Evolutionary conservation across 177 flowering plant species (phyloP).

Genomic region (Vitis hybrid): DNA sequence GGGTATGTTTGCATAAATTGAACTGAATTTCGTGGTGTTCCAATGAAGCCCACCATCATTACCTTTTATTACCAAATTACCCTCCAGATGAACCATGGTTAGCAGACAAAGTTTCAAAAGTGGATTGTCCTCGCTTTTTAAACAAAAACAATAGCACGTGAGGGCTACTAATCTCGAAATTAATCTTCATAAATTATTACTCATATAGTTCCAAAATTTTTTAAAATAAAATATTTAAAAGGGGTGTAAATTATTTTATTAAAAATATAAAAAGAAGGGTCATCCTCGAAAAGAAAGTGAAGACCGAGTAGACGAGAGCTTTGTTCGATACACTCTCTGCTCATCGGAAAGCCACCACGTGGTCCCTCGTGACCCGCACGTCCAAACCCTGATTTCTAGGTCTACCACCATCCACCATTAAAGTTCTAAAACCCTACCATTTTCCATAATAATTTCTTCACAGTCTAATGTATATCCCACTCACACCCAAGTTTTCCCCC

Average conservation of each 20-base stretch:
- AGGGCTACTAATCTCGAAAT: conserved; percentile 8
- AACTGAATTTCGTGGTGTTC: too few species aligned
- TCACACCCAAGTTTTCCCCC: too few species aligned
- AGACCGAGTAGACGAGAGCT: not conserved
- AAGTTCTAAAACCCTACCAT: not conserved
- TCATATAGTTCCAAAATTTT: conserved; percentile 10
- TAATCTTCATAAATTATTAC: not conserved
- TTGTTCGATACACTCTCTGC: conserved; percentile 22
- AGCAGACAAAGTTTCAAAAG: not conserved
- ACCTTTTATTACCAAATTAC: too few species aligned
- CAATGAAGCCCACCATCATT: too few species aligned
- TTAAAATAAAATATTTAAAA: not conserved
- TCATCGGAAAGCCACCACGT: conserved; percentile 26
- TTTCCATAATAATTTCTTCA: too few species aligned
- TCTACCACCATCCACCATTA: not conserved
- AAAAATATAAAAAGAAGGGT: conserved; percentile 9
- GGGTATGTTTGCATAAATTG: too few species aligned
- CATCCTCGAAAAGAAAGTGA: conserved; percentile 8
- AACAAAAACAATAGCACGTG: conserved; percentile 17
- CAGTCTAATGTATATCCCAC: too few species aligned
- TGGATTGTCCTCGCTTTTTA: not conserved
- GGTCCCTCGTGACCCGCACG: conserved; percentile 49
- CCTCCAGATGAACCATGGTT: too few species aligned
- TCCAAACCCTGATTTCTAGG: conserved; percentile 45
- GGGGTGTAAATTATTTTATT: not conserved